These are phyloP conservation scores for Taphrina pruni DNA, from an alignment of 1,139 yeast species.

Conservation along the genomic window DNA sequence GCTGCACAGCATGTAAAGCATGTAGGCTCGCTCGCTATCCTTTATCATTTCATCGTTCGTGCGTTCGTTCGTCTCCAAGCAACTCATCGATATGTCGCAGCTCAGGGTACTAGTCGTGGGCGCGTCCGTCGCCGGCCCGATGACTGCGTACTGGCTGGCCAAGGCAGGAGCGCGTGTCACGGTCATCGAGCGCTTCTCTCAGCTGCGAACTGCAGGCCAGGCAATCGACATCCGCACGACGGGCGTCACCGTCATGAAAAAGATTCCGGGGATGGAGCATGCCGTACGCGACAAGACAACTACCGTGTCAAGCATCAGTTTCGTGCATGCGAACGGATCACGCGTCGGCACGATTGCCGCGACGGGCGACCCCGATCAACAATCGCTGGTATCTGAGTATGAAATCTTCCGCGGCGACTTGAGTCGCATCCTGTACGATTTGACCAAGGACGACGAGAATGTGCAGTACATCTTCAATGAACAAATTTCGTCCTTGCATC, in stretches of 20 bases:
- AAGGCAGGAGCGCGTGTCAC: constrained; percentile 11
- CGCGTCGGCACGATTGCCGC: neutral
- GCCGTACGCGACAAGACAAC: constrained; percentile 16
- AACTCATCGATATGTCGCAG: neutral
- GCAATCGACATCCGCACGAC: constrained; percentile 16
- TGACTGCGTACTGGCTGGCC: constrained; percentile 23
- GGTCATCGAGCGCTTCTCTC: constrained; percentile 9
- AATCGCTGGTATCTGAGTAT: constrained; percentile 15
- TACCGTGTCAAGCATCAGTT: constrained; percentile 5
- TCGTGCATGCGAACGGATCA: constrained; percentile 11
- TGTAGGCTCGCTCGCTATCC: no score
- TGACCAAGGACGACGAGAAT: constrained; percentile 6
- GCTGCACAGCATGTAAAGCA: no score
- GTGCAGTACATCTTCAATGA: constrained; percentile 8
- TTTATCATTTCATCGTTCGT: no score
- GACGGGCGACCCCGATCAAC: constrained; percentile 1
- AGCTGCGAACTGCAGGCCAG: constrained; percentile 2
- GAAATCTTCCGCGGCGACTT: constrained; percentile 23
- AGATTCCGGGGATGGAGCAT: constrained; percentile 9
- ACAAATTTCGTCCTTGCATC: neutral
- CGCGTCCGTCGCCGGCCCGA: constrained; percentile 28
- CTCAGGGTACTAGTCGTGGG: constrained; percentile 24
- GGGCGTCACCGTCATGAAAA: constrained; percentile 9
- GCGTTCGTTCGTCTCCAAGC: no score
- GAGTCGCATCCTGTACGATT: constrained; percentile 9